Percentiles rank a stretch among this genome's conserved stretches.
Evolutionary conservation across 345 rosid species (phyloP).

Genomic region (Arabis hirsuta): DNA sequence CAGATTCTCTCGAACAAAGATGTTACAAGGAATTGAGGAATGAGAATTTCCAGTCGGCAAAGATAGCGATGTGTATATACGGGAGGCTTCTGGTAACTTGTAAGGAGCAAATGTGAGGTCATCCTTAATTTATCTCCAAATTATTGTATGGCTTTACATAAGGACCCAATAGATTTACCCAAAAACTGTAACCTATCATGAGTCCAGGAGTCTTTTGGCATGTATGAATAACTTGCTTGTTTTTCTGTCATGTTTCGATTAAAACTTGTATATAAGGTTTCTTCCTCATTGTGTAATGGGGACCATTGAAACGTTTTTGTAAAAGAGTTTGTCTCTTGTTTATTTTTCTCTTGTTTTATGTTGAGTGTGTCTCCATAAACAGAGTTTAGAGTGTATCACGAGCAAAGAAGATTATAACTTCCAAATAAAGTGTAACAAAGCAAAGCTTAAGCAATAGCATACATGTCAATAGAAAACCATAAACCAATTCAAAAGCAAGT

Average conservation of each 20-base stretch:
- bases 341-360: too few species aligned
- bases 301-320: too few species aligned
- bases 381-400: too few species aligned
- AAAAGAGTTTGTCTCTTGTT: too few species aligned
- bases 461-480: too few species aligned
- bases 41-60: constrained; percentile 78
- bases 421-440: too few species aligned
- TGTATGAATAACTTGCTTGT: constrained; percentile 7
- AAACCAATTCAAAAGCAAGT: too few species aligned
- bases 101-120: constrained; percentile 94
- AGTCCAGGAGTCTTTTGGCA: constrained; percentile 6
- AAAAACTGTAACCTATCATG: constrained; percentile 19
- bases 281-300: too few species aligned
- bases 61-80: constrained; percentile 87
- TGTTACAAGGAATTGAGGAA: constrained; percentile 97
- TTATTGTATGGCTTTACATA: constrained; percentile 12
- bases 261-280: too few species aligned
- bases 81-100: constrained; percentile 79
- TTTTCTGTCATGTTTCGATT: neutral
- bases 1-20: constrained; percentile 85
- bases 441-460: too few species aligned
- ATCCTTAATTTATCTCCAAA: constrained; percentile 32
- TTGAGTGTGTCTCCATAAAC: too few species aligned
- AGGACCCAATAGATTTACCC: constrained; percentile 16
- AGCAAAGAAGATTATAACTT: too few species aligned